phyloP scores from a whole-genome alignment of 257 asterid genomes.

The Penstemon eatonii region DNA sequence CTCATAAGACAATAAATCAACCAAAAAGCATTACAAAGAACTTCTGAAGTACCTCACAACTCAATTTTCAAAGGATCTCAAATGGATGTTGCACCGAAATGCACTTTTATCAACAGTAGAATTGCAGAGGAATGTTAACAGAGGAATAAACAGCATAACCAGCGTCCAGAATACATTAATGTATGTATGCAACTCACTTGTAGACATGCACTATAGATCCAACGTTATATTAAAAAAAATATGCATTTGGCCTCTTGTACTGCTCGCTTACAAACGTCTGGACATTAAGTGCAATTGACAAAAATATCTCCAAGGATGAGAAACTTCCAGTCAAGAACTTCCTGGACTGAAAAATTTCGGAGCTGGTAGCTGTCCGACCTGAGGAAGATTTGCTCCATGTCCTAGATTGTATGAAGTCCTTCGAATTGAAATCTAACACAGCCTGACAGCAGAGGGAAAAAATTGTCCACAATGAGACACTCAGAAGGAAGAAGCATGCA shows the following conservation, averaged over 20 bases:
- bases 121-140: constrained; percentile 35
- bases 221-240: constrained; percentile 46
- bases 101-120: constrained; percentile 38
- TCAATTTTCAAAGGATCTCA: constrained; percentile 39
- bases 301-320: constrained; percentile 66
- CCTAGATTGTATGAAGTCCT: constrained; percentile 57
- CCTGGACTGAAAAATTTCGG: constrained; percentile 63
- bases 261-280: constrained; percentile 47
- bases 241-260: constrained; percentile 48
- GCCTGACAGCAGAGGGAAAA: constrained; percentile 30
- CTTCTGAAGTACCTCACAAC: constrained; percentile 46
- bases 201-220: constrained; percentile 50
- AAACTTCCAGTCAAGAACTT: constrained; percentile 82
- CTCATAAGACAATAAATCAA: constrained; percentile 8
- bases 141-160: constrained; percentile 30
- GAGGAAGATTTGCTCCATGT: constrained; percentile 79
- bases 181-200: constrained; percentile 49
- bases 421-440: constrained; percentile 31
- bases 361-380: constrained; percentile 60
- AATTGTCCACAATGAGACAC: neutral
- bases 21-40: constrained; percentile 6
- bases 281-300: constrained; percentile 78
- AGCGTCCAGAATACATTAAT: constrained; percentile 21
- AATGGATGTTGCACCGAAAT: constrained; percentile 37
- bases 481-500: neutral